Conservation (phyloP, 352 stramenopile genomes). For the Globisporangium lucens region DNA sequence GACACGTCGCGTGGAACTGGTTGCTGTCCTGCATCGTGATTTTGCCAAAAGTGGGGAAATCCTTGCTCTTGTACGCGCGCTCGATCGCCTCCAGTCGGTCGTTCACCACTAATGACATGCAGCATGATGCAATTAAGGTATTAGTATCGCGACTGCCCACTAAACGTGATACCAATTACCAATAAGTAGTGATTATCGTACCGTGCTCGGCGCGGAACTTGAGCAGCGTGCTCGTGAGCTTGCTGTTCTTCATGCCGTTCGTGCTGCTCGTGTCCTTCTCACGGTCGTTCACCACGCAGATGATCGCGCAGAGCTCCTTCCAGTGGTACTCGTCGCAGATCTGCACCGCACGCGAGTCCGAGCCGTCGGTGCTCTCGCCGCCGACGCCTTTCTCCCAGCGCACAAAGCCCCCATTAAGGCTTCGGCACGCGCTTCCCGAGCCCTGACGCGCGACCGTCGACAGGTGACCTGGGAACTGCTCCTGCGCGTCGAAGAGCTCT, state of each 20-base stretch:
- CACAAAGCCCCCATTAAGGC: slow-evolving; percentile 96
- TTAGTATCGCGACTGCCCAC: background rate
- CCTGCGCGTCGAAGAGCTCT: slow-evolving; percentile 83
- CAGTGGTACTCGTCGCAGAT: slow-evolving; percentile 90
- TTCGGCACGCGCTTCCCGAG: slow-evolving; percentile 94
- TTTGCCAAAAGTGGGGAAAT: slow-evolving; percentile 95
- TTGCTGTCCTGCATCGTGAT: slow-evolving; percentile 99
- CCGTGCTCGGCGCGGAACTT: slow-evolving; percentile 69
- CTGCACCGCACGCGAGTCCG: slow-evolving; percentile 64
- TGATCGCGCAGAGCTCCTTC: slow-evolving; percentile 92
- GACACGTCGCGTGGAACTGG: slow-evolving; percentile 97
- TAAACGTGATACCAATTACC: too few relatives aligned
- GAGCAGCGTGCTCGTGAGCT: slow-evolving; percentile 92
- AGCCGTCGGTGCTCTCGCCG: slow-evolving; percentile 46
- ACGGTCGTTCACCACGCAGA: slow-evolving; percentile 95
- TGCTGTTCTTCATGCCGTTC: slow-evolving; percentile 93
- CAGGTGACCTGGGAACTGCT: slow-evolving; percentile 90
- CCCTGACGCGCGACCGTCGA: slow-evolving; percentile 93
- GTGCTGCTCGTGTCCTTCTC: slow-evolving; percentile 98
- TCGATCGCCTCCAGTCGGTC: slow-evolving; percentile 88
- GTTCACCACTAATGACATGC: slow-evolving; percentile 56
- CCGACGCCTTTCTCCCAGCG: slow-evolving; percentile 93
- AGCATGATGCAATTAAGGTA: background rate
- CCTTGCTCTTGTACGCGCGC: slow-evolving; percentile 79
- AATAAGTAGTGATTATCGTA: background rate